Evolutionary conservation across 345 rosid species (phyloP).

Genomic region (Linum lewisii): DNA sequence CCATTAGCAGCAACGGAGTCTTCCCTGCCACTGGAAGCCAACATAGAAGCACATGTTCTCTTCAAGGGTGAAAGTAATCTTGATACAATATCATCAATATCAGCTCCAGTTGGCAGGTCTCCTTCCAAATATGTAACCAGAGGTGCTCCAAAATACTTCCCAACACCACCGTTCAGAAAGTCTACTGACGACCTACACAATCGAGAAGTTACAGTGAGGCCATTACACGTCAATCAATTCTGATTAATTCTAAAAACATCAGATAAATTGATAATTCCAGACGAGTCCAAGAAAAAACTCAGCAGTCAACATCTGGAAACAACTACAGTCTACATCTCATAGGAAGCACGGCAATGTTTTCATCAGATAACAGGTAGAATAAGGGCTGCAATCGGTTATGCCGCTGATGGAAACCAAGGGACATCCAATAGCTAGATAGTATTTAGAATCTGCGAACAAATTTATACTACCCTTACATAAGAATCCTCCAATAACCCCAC

Average conservation of each 20-base stretch:
- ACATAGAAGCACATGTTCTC: slow-evolving; percentile 35
- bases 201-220: not conserved
- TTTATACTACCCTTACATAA: not conserved
- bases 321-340: not conserved
- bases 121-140: slow-evolving; percentile 48
- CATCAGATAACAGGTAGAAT: not conserved
- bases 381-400: not conserved
- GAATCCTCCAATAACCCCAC: not conserved
- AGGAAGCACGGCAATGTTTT: not conserved
- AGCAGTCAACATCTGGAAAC: not conserved
- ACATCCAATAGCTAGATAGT: not conserved
- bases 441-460: not conserved
- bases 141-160: slow-evolving; percentile 58
- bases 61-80: slow-evolving; percentile 54
- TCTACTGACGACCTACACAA: slow-evolving; percentile 36
- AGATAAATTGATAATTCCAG: not conserved
- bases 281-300: not conserved
- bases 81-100: slow-evolving; percentile 40
- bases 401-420: too few relatives aligned
- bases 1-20: slow-evolving; percentile 40
- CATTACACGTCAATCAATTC: too few relatives aligned
- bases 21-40: slow-evolving; percentile 31
- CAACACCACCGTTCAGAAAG: slow-evolving; percentile 28
- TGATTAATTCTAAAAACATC: too few relatives aligned
- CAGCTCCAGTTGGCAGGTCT: slow-evolving; percentile 50